Evolutionary conservation across 495 filamentous ascomycete species (phyloP).

Genomic region (Viridothelium virens): DNA sequence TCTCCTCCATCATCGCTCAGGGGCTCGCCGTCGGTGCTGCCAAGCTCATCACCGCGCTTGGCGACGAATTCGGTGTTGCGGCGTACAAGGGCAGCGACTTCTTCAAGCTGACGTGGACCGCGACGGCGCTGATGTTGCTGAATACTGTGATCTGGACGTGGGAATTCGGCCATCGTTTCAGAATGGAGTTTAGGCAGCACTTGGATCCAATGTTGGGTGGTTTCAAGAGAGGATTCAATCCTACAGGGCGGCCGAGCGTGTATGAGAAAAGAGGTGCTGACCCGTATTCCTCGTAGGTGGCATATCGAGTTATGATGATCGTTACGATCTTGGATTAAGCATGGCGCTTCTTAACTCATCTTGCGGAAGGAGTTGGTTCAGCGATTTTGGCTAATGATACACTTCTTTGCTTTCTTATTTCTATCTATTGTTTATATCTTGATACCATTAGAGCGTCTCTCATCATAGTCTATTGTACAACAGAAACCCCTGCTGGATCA

Average conservation of each 20-base stretch:
- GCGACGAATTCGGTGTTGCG: constrained; percentile 45
- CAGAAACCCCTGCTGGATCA: neutral
- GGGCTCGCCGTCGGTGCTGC: constrained; percentile 51
- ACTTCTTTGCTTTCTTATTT: neutral
- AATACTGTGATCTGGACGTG: constrained; percentile 36
- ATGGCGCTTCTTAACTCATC: neutral
- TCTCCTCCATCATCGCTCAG: constrained; percentile 60
- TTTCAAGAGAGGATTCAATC: neutral
- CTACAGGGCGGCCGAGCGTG: neutral
- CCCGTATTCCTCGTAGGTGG: too few relatives aligned
- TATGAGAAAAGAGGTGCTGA: neutral
- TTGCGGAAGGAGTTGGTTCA: neutral
- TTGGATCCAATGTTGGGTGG: neutral
- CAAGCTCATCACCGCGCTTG: constrained; percentile 51
- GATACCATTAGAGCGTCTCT: constrained; percentile 6
- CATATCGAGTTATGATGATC: neutral
- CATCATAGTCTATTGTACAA: constrained; percentile 2
- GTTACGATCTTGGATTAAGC: neutral
- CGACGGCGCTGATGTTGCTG: constrained; percentile 44
- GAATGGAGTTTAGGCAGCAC: constrained; percentile 5
- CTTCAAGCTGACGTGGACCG: constrained; percentile 54
- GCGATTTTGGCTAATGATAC: neutral
- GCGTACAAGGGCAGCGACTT: constrained; percentile 50
- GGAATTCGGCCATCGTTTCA: constrained; percentile 26
- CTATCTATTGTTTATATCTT: neutral